These are phyloP conservation scores for Hanseniaspora guilliermondii DNA, from an alignment of 805 yeast genomes.

Conservation along the genomic window DNA sequence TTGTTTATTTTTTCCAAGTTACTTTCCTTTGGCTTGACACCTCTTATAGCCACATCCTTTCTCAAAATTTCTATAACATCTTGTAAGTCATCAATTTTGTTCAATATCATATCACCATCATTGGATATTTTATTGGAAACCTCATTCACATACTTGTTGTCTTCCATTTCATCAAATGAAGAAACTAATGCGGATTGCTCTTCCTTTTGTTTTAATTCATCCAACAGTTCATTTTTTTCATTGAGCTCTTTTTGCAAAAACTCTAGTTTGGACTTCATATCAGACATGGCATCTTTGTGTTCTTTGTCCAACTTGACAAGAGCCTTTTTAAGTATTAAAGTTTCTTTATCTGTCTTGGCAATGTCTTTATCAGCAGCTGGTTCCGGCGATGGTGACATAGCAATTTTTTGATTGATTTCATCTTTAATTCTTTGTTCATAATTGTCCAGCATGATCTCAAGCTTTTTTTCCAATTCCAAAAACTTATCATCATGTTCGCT, in stretches of 20 bases:
- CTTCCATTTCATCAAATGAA: background rate
- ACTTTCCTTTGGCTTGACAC: conserved; percentile 65
- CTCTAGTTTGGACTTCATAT: background rate
- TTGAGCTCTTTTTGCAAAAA: background rate
- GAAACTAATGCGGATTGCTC: background rate
- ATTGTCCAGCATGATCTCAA: conserved; percentile 1
- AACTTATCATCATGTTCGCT: background rate
- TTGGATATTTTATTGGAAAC: conserved; percentile 62
- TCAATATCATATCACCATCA: conserved; percentile 61
- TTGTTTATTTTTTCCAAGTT: conserved; percentile 55
- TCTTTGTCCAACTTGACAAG: conserved; percentile 21
- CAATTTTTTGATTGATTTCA: background rate
- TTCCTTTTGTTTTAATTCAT: background rate
- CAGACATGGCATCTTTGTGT: conserved; percentile 1
- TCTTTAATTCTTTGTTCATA: background rate
- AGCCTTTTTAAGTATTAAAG: conserved; percentile 44
- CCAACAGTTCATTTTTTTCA: background rate
- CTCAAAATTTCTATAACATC: conserved; percentile 82
- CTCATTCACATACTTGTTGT: conserved; percentile 53
- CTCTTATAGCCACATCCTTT: conserved; percentile 83
- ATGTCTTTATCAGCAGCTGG: background rate
- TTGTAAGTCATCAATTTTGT: conserved; percentile 79
- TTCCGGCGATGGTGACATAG: background rate
- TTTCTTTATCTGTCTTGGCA: conserved; percentile 21
- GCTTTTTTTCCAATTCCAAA: background rate